Base-by-base conservation (phyloP, 2,329 filamentous ascomycete species). In the Diaporthe velutina region DNA sequence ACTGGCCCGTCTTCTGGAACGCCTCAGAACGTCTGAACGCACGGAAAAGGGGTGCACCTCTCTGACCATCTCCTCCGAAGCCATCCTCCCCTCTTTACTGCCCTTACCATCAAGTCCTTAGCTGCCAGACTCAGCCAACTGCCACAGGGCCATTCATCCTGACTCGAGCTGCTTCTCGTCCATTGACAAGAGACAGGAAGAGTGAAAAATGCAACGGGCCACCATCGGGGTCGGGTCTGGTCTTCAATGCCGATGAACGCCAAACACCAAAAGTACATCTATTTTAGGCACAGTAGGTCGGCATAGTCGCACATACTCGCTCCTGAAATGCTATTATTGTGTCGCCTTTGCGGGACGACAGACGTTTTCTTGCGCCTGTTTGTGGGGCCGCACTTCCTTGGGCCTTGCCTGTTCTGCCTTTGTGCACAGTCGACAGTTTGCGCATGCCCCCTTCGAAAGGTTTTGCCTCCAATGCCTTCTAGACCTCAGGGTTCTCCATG, bases 1-100 rank as follows among this genome's bases (percentile, higher is more conserved):
- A 50, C 60, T 35, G 60, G 60, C 19, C 42, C n/a, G 57, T 50
- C 70, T 71, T 71, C 55, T 71, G 70, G 70, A 71, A 61, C 70
- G 25, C 45, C 12, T 61, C 40, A 22, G 70, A 71, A 42, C 42
- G 57, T 19, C 61, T 35, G 42, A 50, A 42, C 57, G 57, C 33
- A 40, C 57, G 38, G 45, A 25, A 42, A 72, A 64, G 70, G 70
- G 70, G 54, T 45, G 50, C 6, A 9, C n/a, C 22, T 25, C 33
- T 13, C 35, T 13, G 33, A 8, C n/a, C n/a, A n/a, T n/a, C n/a
- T n/a, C n/a, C n/a, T n/a, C n/a, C n/a, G n/a, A n/a, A n/a, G n/a
- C n/a, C n/a, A n/a, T n/a, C n/a, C n/a, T n/a, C 48, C 35, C 9
- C 17, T 13, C 9, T 13, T 70, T 35, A 19, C 19, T 10, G 12